phyloP scores from a whole-genome alignment of 129 eudicot species.

The carrot (Daucus carota) region DH1_v3.0 NC_030386.2:34016001-34016500 shows the following conservation, averaged over 20 bases:
- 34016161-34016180: conserved; percentile 96
- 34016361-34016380: conserved; percentile 19
- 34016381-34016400: conserved; percentile 82
- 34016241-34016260: not conserved
- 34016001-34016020: too few relatives aligned
- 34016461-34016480: conserved; percentile 95
- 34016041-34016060: not conserved
- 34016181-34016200: conserved; percentile 83
- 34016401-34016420: conserved; percentile 72
- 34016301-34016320: not conserved
- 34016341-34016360: not conserved
- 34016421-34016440: conserved; percentile 85
- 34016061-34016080: not conserved
- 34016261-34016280: not conserved
- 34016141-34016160: conserved; percentile 94
- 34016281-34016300: not conserved
- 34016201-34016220: conserved; percentile 21
- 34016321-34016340: not conserved
- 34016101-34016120: conserved; percentile 99
- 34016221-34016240: not conserved
- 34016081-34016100: conserved; percentile 21
- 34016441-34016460: conserved; percentile 98
- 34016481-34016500: conserved; percentile 94
- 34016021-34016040: not conserved
- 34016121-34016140: conserved; percentile 93